These are phyloP conservation scores for Tulasnella sp. DNA, from an alignment of 768 basidiomycete genomes.

Conservation along the genomic window DNA sequence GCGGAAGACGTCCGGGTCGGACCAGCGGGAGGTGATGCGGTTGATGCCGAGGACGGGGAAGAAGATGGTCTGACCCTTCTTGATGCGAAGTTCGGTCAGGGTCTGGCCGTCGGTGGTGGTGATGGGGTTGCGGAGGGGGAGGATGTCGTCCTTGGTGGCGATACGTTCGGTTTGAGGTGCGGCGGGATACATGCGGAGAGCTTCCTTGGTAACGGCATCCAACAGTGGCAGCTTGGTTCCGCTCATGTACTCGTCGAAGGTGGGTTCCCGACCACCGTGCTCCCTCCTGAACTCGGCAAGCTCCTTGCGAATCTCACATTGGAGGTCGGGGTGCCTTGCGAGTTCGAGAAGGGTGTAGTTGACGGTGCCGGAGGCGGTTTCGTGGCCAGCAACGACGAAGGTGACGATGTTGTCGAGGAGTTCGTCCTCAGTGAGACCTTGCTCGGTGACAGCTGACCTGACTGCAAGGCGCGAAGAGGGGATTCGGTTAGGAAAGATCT, in stretches of 20 bases:
- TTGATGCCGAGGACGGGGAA: conserved; percentile 26
- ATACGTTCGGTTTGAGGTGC: conserved; percentile 26
- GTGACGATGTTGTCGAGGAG: conserved; percentile 25
- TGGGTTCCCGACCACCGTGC: conserved; percentile 16
- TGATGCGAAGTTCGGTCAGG: conserved; percentile 15
- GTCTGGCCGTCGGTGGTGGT: conserved; percentile 7
- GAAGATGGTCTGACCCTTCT: conserved; percentile 25
- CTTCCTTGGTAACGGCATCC: conserved; percentile 28
- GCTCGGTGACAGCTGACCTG: conserved; percentile 1
- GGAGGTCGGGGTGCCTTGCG: conserved; percentile 23
- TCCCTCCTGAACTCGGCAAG: conserved; percentile 5
- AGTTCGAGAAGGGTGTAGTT: conserved; percentile 27
- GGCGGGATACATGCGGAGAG: conserved; percentile 26
- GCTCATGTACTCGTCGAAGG: conserved; percentile 27
- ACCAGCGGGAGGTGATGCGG: conserved; percentile 16
- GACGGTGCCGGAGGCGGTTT: conserved; percentile 24
- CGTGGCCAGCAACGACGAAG: conserved; percentile 26
- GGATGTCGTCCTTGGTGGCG: conserved; percentile 26
- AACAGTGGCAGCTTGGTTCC: conserved; percentile 20
- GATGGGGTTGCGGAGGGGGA: conserved; percentile 26
- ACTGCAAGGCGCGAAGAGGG: not conserved
- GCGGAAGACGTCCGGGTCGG: conserved; percentile 22
- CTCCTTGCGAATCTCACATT: conserved; percentile 27
- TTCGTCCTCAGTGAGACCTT: conserved; percentile 25
- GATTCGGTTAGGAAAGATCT: not conserved